phyloP scores from a whole-genome alignment of 306 rosid species.

The Dalbergia oliveri region DNA sequence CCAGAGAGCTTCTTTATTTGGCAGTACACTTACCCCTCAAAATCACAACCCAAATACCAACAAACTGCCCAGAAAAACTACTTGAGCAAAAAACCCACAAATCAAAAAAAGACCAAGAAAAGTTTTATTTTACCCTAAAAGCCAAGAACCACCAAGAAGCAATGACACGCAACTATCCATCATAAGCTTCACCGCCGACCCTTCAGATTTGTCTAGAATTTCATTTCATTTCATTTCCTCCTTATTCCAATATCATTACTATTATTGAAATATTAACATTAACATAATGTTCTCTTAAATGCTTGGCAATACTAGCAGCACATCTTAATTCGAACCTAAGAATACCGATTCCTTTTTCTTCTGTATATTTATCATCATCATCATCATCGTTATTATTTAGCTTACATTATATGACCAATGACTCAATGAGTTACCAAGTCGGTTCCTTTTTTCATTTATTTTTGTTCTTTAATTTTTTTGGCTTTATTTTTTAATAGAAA shows the following conservation, averaged over 20 bases:
- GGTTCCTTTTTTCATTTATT: background rate
- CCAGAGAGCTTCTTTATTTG: background rate
- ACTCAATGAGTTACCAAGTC: background rate
- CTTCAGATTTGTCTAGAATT: slow-evolving; percentile 29
- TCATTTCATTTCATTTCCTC: background rate
- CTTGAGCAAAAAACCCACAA: slow-evolving; percentile 27
- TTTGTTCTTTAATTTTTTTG: background rate
- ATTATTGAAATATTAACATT: background rate
- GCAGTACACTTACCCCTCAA: background rate
- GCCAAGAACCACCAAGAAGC: slow-evolving; percentile 4
- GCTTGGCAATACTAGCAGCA: background rate
- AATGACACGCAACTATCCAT: slow-evolving; percentile 17
- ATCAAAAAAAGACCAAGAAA: slow-evolving; percentile 1
- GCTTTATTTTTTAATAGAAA: background rate
- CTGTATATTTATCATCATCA: background rate
- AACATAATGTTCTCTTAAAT: background rate
- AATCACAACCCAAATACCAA: background rate
- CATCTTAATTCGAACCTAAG: background rate
- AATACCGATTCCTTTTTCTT: background rate
- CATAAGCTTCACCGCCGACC: background rate
- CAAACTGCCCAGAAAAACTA: background rate
- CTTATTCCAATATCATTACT: background rate
- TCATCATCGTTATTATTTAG: background rate
- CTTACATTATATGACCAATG: background rate
- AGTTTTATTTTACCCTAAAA: slow-evolving; percentile 21